Conservation (phyloP, 352 stramenopile species). For the Phytopythium mirpurense region DNA sequence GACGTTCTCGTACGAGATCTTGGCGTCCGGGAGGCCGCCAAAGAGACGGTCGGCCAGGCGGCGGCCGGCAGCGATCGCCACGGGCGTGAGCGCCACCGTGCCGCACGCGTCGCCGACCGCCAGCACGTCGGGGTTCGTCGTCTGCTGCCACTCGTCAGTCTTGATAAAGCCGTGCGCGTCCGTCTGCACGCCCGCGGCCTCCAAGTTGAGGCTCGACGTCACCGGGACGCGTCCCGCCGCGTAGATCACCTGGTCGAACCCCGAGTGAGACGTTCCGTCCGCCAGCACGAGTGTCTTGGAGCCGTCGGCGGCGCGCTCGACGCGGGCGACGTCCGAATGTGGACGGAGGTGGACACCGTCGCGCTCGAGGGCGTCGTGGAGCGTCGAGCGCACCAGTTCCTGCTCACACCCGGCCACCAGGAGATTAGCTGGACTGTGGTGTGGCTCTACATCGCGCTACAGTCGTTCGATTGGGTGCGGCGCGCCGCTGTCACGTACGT, state of each 20-base stretch:
- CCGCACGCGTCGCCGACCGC: constrained; percentile 74
- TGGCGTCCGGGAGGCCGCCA: constrained; percentile 47
- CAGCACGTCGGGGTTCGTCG: constrained; percentile 71
- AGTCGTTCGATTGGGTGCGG: too few species aligned
- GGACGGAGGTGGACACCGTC: constrained; percentile 49
- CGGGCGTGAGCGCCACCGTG: constrained; percentile 71
- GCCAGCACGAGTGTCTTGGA: constrained; percentile 49
- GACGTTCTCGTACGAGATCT: constrained; percentile 89
- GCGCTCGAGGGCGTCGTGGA: constrained; percentile 52
- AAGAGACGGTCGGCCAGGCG: constrained; percentile 87
- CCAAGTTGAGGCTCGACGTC: constrained; percentile 58
- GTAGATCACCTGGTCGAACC: constrained; percentile 87
- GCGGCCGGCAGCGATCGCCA: constrained; percentile 82
- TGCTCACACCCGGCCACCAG: constrained; percentile 4
- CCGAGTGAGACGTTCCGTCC: constrained; percentile 30
- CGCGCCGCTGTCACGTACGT: too few species aligned
- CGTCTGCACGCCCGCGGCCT: constrained; percentile 56
- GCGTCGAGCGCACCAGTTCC: constrained; percentile 38
- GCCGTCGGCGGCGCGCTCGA: constrained; percentile 35
- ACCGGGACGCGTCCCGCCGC: constrained; percentile 58
- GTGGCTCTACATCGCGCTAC: too few species aligned
- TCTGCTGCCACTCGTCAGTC: constrained; percentile 90
- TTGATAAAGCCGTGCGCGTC: constrained; percentile 67
- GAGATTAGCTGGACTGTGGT: too few species aligned
- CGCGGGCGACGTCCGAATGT: constrained; percentile 34